Conservation (phyloP, 352 stramenopile genomes). For the Phytopythium aichiense region DNA sequence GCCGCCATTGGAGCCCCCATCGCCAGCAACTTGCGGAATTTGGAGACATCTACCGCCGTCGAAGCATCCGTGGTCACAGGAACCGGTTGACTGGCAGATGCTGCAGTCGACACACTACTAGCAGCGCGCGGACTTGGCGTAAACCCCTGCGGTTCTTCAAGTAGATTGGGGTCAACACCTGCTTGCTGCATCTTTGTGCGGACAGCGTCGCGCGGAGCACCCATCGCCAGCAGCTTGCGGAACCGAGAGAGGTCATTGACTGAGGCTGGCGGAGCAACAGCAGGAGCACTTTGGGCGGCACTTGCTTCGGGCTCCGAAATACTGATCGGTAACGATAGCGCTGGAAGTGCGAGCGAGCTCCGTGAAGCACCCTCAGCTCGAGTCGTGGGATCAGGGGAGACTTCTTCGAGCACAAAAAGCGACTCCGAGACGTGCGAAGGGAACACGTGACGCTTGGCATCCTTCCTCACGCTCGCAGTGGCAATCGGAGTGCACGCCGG, state of each 20-base stretch:
- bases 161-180: constrained; percentile 52
- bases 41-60: constrained; percentile 29
- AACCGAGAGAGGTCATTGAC: constrained; percentile 36
- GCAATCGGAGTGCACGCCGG: constrained; percentile 67
- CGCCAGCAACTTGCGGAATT: constrained; percentile 90
- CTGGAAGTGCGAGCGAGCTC: constrained; percentile 9
- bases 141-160: constrained; percentile 49
- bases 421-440: constrained; percentile 26
- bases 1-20: constrained; percentile 77
- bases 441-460: constrained; percentile 59
- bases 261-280: constrained; percentile 6
- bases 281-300: background rate
- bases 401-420: constrained; percentile 9
- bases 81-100: constrained; percentile 8
- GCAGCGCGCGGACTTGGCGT: constrained; percentile 6
- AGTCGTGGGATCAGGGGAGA: constrained; percentile 10
- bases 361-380: background rate
- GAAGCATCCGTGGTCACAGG: background rate
- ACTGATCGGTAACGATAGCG: constrained; percentile 18
- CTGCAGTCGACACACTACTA: constrained; percentile 4
- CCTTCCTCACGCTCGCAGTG: constrained; percentile 65
- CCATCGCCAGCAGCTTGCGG: constrained; percentile 91
- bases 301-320: background rate
- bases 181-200: constrained; percentile 76
- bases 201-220: constrained; percentile 74